phyloP scores from a whole-genome alignment of 2,329 filamentous ascomycete genomes.

The Colletotrichum incanum region DNA sequence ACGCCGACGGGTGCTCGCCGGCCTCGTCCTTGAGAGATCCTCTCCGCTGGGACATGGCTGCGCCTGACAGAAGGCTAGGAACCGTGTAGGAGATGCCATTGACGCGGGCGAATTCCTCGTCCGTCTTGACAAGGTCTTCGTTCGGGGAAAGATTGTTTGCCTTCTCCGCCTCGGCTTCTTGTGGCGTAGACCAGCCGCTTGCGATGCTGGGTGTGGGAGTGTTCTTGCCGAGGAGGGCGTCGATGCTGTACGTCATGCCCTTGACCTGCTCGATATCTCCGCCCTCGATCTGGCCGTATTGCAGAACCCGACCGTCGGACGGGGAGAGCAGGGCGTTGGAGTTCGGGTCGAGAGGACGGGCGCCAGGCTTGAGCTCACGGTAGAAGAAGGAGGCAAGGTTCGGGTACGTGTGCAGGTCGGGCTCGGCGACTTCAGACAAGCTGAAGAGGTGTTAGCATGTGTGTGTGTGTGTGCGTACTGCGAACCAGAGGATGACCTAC shows the following conservation, averaged over 20 bases:
- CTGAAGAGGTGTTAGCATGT: slow-evolving; percentile 59
- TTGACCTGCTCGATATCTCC: slow-evolving; percentile 99
- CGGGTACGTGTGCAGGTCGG: slow-evolving; percentile 89
- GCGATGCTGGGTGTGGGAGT: slow-evolving; percentile 71
- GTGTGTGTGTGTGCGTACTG: neutral
- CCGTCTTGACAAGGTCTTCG: slow-evolving; percentile 80
- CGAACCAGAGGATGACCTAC: slow-evolving; percentile 52
- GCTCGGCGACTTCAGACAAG: slow-evolving; percentile 88
- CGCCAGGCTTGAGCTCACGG: slow-evolving; percentile 90
- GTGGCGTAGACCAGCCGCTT: slow-evolving; percentile 51
- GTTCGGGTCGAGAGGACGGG: slow-evolving; percentile 86
- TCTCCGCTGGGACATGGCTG: slow-evolving; percentile 60
- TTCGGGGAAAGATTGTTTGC: slow-evolving; percentile 58
- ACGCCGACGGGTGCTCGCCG: slow-evolving; percentile 71
- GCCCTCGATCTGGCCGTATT: slow-evolving; percentile 92
- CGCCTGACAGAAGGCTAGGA: slow-evolving; percentile 88
- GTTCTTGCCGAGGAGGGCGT: slow-evolving; percentile 86
- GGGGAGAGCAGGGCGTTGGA: slow-evolving; percentile 87
- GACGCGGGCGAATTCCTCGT: slow-evolving; percentile 93
- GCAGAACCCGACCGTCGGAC: slow-evolving; percentile 90
- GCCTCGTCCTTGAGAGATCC: slow-evolving; percentile 81
- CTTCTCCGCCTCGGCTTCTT: slow-evolving; percentile 47
- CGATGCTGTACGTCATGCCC: slow-evolving; percentile 96
- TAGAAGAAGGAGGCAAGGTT: slow-evolving; percentile 99
- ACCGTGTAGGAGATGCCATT: slow-evolving; percentile 98